Conservation (phyloP, 257 asterid species). For the Penstemon davidsonii region DNA sequence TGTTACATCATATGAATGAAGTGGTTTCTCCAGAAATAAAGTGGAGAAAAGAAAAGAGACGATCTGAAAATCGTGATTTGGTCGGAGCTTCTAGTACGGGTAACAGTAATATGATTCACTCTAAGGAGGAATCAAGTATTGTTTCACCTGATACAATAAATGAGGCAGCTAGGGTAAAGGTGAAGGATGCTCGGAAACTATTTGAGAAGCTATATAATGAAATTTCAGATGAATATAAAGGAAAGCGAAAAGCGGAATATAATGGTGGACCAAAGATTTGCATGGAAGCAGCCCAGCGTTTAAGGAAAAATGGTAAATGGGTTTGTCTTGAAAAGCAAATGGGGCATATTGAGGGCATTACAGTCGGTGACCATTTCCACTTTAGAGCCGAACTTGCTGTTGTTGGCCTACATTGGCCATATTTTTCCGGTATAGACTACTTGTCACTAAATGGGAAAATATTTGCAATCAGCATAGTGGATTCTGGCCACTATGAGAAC, state of each 20-base stretch:
- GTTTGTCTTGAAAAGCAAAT: constrained; percentile 24
- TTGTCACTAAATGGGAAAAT: not conserved
- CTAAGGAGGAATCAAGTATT: not conserved
- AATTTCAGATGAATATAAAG: constrained; percentile 23
- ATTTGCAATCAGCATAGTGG: constrained; percentile 41
- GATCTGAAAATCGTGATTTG: not conserved
- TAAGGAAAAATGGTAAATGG: constrained; percentile 28
- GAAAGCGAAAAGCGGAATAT: not conserved
- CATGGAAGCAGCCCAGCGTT: constrained; percentile 27
- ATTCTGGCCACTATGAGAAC: constrained; percentile 40
- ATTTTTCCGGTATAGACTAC: constrained; percentile 34
- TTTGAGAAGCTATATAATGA: constrained; percentile 20
- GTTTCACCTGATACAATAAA: too few species aligned
- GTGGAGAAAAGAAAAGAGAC: not conserved
- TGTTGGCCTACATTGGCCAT: constrained; percentile 37
- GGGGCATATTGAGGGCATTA: constrained; percentile 41
- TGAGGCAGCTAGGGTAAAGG: constrained; percentile 12
- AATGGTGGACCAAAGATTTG: not conserved
- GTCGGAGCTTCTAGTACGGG: not conserved
- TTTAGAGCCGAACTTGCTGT: constrained; percentile 38
- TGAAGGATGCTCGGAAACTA: constrained; percentile 27
- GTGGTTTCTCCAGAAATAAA: not conserved
- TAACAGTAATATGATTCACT: not conserved
- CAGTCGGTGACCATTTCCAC: constrained; percentile 35
- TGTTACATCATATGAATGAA: not conserved